phyloP scores from a whole-genome alignment of 495 filamentous ascomycete genomes.

The Collariella sp. region DNA sequence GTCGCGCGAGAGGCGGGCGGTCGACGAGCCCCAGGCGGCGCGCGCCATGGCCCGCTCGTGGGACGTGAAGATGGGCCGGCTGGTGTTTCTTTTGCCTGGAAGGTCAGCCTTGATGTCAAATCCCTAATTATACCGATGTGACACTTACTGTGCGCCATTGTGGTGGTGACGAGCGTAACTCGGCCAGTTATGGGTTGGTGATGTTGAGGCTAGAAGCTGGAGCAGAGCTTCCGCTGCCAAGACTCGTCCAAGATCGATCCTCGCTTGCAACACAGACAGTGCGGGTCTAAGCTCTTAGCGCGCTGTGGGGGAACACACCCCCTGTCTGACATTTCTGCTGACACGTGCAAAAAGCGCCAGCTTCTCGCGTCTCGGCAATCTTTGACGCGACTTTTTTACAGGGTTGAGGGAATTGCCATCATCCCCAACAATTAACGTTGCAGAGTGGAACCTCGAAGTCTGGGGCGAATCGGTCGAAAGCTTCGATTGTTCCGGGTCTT shows the following conservation, averaged over 20 bases:
- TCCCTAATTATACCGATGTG: neutral
- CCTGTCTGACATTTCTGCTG: neutral
- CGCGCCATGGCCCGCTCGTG: constrained; percentile 79
- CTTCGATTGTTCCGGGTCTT: neutral
- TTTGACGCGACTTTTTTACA: neutral
- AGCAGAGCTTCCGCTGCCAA: too few species aligned
- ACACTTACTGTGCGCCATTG: constrained; percentile 51
- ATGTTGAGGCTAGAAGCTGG: neutral
- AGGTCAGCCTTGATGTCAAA: constrained; percentile 14
- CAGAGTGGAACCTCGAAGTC: neutral
- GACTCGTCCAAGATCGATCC: too few species aligned
- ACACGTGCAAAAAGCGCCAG: neutral
- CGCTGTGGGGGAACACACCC: neutral
- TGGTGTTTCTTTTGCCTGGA: constrained; percentile 85
- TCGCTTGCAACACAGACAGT: too few species aligned
- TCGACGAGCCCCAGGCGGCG: constrained; percentile 68
- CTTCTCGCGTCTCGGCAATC: neutral
- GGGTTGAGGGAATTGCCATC: constrained; percentile 3
- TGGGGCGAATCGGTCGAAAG: neutral
- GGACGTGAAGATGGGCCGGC: constrained; percentile 89
- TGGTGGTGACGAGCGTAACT: neutral
- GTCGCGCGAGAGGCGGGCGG: constrained; percentile 82
- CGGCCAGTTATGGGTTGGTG: neutral
- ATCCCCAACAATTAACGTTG: constrained; percentile 4
- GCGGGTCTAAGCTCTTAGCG: neutral